Conservation (phyloP, 371 early-diverging fungal genomes). For the Capillidium rhysosporum region DNA sequence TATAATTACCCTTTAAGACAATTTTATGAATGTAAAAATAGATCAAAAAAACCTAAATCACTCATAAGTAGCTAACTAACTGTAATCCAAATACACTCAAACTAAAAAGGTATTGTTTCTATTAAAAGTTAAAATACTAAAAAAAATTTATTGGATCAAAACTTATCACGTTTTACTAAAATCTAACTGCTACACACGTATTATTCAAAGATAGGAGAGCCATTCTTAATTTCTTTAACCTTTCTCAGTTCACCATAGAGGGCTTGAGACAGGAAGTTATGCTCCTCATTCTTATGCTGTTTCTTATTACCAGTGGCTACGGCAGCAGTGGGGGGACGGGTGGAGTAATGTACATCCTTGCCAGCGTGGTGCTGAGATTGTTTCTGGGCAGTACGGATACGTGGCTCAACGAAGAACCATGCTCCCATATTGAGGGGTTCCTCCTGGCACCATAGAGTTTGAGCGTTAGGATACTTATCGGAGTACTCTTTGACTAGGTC, state of each 20-base stretch:
- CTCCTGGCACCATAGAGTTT: conserved; percentile 86
- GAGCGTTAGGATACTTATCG: conserved; percentile 34
- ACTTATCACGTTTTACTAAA: too few species aligned
- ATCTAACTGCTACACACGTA: too few species aligned
- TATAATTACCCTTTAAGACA: too few species aligned
- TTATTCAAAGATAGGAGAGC: conserved; percentile 34
- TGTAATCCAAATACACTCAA: too few species aligned
- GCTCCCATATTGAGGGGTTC: conserved; percentile 89
- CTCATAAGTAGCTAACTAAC: too few species aligned
- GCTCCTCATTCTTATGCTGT: conserved; percentile 83
- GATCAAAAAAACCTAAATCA: too few species aligned
- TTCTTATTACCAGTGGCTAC: conserved; percentile 82
- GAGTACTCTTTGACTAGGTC: conserved; percentile 40
- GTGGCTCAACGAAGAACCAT: conserved; percentile 67
- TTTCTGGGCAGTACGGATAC: conserved; percentile 47
- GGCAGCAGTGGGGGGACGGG: conserved; percentile 45
- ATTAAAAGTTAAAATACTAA: too few species aligned
- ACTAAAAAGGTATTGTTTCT: too few species aligned
- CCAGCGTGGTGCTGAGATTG: conserved; percentile 40
- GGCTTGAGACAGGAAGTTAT: conserved; percentile 59
- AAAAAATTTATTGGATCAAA: too few species aligned
- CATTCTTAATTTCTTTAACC: conserved; percentile 39
- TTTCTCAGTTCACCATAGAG: conserved; percentile 47
- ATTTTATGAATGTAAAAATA: too few species aligned
- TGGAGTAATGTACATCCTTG: conserved; percentile 35